Evolutionary conservation across 73 alveolate species (phyloP).

Genomic region (Paramecium pentaurelia): DNA sequence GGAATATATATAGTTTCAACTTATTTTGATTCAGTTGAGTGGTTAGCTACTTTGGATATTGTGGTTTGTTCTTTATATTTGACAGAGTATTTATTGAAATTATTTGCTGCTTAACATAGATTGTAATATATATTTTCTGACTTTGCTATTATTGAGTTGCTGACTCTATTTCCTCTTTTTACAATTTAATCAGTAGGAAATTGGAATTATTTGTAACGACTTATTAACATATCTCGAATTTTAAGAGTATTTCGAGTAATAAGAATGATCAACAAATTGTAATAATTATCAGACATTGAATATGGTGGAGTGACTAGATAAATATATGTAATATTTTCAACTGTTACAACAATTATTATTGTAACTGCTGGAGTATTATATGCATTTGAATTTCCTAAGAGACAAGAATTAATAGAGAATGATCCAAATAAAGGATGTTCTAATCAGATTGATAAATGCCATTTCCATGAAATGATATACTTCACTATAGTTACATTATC

Average conservation of each 20-base stretch:
- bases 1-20: conserved; percentile 13
- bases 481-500: conserved; percentile 85
- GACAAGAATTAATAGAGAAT: background rate
- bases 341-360: conserved; percentile 24
- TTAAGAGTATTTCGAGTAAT: conserved; percentile 41
- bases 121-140: conserved; percentile 52
- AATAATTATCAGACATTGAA: conserved; percentile 37
- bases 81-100: conserved; percentile 61
- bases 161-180: conserved; percentile 66
- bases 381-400: conserved; percentile 72
- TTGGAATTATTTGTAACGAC: conserved; percentile 26
- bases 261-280: conserved; percentile 17
- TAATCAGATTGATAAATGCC: background rate
- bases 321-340: conserved; percentile 20
- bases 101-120: conserved; percentile 72
- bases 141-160: conserved; percentile 54
- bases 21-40: background rate
- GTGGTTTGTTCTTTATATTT: conserved; percentile 60
- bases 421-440: conserved; percentile 39
- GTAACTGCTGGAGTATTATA: conserved; percentile 75
- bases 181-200: background rate
- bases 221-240: conserved; percentile 27
- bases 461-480: conserved; percentile 84
- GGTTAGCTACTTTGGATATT: background rate
- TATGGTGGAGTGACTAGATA: conserved; percentile 56